Percentiles rank a stretch among this genome's conserved stretches.
phyloP scores from a whole-genome alignment of 305 asterid genomes.

The Solanum hybrid region DNA sequence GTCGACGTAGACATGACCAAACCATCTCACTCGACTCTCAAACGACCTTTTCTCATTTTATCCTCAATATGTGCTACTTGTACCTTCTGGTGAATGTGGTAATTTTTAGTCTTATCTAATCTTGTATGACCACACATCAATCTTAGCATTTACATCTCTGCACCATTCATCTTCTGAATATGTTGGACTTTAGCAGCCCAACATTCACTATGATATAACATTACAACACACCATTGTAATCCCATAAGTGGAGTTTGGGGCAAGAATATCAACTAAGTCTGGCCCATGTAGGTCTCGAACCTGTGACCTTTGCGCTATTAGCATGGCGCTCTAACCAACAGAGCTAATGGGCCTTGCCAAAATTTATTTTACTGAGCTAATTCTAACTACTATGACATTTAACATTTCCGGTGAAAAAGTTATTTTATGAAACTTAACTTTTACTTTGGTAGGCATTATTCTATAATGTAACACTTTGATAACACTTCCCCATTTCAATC shows the following conservation, averaged over 20 bases:
- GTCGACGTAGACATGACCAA: not conserved
- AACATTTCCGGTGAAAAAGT: not conserved
- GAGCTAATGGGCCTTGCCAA: constrained; percentile 35
- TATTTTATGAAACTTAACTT: not conserved
- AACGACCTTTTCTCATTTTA: not conserved
- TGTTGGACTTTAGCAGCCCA: not conserved
- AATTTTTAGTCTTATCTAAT: not conserved
- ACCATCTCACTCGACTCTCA: not conserved
- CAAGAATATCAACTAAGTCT: not conserved
- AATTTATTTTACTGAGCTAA: not conserved
- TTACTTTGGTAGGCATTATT: not conserved
- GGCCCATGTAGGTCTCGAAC: constrained; percentile 61
- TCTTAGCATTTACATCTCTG: not conserved
- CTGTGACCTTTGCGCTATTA: constrained; percentile 60
- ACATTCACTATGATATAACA: not conserved
- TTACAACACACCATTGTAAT: not conserved
- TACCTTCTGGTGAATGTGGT: not conserved
- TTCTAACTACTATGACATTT: not conserved
- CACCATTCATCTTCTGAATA: not conserved
- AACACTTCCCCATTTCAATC: not conserved
- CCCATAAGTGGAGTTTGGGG: not conserved
- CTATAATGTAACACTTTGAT: not conserved
- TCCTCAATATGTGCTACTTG: not conserved
- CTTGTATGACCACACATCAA: not conserved
- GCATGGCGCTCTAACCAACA: constrained; percentile 49